Evolutionary conservation across 2,329 filamentous ascomycete genomes (phyloP).

Genomic region (Fusarium sp.): DNA sequence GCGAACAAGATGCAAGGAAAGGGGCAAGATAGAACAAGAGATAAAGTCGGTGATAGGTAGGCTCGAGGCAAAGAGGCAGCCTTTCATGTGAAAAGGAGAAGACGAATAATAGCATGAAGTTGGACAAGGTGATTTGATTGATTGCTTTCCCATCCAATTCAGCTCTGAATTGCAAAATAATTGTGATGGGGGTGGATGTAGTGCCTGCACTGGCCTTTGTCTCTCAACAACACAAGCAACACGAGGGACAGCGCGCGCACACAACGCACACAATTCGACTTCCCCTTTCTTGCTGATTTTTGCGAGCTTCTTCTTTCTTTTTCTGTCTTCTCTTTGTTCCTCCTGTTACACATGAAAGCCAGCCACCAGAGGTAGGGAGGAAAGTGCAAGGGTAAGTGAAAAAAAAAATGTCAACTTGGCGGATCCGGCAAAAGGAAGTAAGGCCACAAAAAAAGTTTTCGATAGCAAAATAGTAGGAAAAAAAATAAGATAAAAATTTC

Average conservation of each 20-base stretch:
- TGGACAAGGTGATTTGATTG: slow-evolving; percentile 37
- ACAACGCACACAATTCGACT: slow-evolving; percentile 44
- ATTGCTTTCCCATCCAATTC: slow-evolving; percentile 39
- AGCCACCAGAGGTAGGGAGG: slow-evolving; percentile 44
- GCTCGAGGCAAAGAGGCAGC: slow-evolving; percentile 33
- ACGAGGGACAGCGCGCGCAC: slow-evolving; percentile 29
- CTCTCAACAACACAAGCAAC: slow-evolving; percentile 46
- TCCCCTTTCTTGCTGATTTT: slow-evolving; percentile 30
- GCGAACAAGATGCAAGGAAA: slow-evolving; percentile 30
- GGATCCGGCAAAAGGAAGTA: slow-evolving; percentile 30
- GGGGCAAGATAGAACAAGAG: slow-evolving; percentile 24
- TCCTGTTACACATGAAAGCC: slow-evolving; percentile 26
- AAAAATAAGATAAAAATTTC: slow-evolving; percentile 20
- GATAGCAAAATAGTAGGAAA: neutral
- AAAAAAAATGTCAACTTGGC: slow-evolving; percentile 21
- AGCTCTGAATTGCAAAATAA: slow-evolving; percentile 35
- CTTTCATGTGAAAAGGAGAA: slow-evolving; percentile 42
- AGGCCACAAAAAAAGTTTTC: slow-evolving; percentile 35
- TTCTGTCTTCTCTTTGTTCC: slow-evolving; percentile 32
- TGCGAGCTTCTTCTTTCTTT: slow-evolving; percentile 37
- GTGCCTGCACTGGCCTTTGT: slow-evolving; percentile 33
- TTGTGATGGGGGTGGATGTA: slow-evolving; percentile 41
- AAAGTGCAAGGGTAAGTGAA: slow-evolving; percentile 14
- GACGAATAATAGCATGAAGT: slow-evolving; percentile 35
- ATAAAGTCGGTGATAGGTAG: slow-evolving; percentile 31